phyloP scores from a whole-genome alignment of 2,329 filamentous ascomycete genomes.

The Rasamsonia emersonii region DNA sequence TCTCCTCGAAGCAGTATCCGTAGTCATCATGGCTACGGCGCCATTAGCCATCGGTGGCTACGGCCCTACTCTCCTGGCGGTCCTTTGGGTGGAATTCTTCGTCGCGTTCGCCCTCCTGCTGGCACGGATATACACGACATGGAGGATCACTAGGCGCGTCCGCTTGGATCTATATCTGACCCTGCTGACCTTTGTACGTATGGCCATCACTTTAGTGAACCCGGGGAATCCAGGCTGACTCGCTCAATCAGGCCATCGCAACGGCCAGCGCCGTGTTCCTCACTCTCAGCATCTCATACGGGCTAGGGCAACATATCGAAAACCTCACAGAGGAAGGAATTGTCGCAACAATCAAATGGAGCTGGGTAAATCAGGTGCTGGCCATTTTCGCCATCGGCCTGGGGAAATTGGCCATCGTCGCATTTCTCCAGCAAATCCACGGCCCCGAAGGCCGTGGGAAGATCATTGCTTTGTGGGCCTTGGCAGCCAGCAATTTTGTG shows the following conservation, averaged over 20 bases:
- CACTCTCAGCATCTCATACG: constrained; percentile 10
- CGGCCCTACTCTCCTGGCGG: constrained; percentile 1
- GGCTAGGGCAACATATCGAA: constrained; percentile 9
- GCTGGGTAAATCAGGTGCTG: constrained; percentile 14
- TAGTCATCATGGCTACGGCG: too few species aligned
- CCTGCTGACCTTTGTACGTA: constrained; percentile 13
- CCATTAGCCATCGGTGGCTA: constrained; percentile 1
- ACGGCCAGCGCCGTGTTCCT: constrained; percentile 8
- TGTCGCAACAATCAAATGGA: constrained; percentile 11
- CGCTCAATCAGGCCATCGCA: constrained; percentile 6
- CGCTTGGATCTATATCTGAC: constrained; percentile 12
- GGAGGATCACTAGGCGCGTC: constrained; percentile 11
- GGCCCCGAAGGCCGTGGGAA: constrained; percentile 11
- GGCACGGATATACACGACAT: constrained; percentile 13
- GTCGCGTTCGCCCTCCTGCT: constrained; percentile 10
- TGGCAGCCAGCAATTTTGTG: constrained; percentile 8
- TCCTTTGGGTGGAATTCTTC: constrained; percentile 11
- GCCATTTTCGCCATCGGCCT: constrained; percentile 11
- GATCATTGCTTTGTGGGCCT: constrained; percentile 9
- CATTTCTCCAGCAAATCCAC: constrained; percentile 15
- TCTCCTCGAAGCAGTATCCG: too few species aligned
- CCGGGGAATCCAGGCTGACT: neutral
- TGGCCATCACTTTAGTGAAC: neutral
- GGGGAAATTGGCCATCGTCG: constrained; percentile 13
- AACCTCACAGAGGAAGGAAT: constrained; percentile 2